Evolutionary conservation across 2,329 filamentous ascomycete genomes (phyloP).

Genomic region (Tolypocladium capitatum): DNA sequence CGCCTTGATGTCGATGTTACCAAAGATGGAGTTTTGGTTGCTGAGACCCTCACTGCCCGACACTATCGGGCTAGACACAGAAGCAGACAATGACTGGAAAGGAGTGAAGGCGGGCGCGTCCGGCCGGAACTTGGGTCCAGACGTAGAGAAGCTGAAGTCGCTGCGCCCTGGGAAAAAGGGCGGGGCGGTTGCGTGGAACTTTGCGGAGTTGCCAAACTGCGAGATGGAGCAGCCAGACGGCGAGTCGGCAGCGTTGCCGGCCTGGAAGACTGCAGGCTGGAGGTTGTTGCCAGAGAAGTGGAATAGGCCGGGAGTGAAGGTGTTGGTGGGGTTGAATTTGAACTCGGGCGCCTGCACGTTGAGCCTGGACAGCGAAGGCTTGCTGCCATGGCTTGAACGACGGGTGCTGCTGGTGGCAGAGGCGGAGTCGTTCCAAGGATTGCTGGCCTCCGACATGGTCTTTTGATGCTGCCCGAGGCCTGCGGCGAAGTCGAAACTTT

Average conservation of each 20-base stretch:
- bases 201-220: slow-evolving; percentile 24
- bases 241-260: slow-evolving; percentile 10
- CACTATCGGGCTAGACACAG: slow-evolving; percentile 30
- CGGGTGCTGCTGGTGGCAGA: slow-evolving; percentile 24
- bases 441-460: slow-evolving; percentile 42
- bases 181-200: slow-evolving; percentile 57
- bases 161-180: slow-evolving; percentile 55
- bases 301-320: slow-evolving; percentile 38
- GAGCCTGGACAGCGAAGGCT: slow-evolving; percentile 61
- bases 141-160: slow-evolving; percentile 55
- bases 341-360: slow-evolving; percentile 88
- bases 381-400: slow-evolving; percentile 47
- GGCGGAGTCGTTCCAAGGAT: slow-evolving; percentile 47
- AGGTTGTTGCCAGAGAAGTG: slow-evolving; percentile 32
- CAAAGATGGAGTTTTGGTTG: slow-evolving; percentile 47
- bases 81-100: slow-evolving; percentile 30
- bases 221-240: slow-evolving; percentile 14
- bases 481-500: slow-evolving; percentile 32
- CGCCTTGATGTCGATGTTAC: slow-evolving; percentile 50
- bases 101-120: slow-evolving; percentile 69
- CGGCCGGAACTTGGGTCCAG: slow-evolving; percentile 57
- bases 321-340: slow-evolving; percentile 51
- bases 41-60: slow-evolving; percentile 31
- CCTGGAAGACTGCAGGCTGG: slow-evolving; percentile 36
- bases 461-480: slow-evolving; percentile 36